These are phyloP conservation scores for Acacia concinna DNA, from an alignment of 331 rosid genomes.

Conservation along the genomic window DNA sequence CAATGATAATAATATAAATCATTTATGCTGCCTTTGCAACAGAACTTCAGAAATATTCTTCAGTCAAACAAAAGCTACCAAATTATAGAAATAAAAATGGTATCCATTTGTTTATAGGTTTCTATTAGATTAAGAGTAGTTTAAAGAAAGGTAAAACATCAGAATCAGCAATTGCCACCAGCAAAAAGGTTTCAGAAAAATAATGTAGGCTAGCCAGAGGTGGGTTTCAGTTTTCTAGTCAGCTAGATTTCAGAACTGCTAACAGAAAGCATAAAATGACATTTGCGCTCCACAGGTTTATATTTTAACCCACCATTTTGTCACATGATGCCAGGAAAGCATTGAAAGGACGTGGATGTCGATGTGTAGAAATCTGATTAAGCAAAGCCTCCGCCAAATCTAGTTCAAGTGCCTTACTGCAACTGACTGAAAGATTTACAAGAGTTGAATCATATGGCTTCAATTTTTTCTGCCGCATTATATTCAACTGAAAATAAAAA, in stretches of 20 bases:
- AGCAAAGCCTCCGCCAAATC: constrained; percentile 75
- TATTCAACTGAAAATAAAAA: constrained; percentile 56
- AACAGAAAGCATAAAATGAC: constrained; percentile 18
- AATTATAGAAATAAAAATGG: constrained; percentile 12
- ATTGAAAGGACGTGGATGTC: constrained; percentile 53
- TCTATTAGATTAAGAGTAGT: background rate
- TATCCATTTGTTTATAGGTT: background rate
- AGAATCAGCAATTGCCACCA: constrained; percentile 5
- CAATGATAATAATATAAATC: constrained; percentile 26
- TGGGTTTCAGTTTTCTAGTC: constrained; percentile 9
- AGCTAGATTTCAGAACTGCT: constrained; percentile 22
- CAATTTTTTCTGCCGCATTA: constrained; percentile 63
- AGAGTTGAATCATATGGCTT: constrained; percentile 66
- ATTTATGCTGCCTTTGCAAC: constrained; percentile 16
- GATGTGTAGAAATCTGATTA: constrained; percentile 50
- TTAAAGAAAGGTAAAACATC: background rate
- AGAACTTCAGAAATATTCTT: background rate
- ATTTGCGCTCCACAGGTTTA: constrained; percentile 20
- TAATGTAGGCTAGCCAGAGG: background rate
- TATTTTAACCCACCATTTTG: constrained; percentile 56
- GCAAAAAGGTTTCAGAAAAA: background rate
- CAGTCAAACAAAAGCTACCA: constrained; percentile 26
- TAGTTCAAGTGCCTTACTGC: constrained; percentile 62
- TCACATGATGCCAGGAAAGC: constrained; percentile 66
- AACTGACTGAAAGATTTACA: constrained; percentile 59